Percentiles rank a stretch among this genome's conserved stretches.
phyloP scores from a whole-genome alignment of 768 basidiomycete species.

The Leccinum pellstonianum region DNA sequence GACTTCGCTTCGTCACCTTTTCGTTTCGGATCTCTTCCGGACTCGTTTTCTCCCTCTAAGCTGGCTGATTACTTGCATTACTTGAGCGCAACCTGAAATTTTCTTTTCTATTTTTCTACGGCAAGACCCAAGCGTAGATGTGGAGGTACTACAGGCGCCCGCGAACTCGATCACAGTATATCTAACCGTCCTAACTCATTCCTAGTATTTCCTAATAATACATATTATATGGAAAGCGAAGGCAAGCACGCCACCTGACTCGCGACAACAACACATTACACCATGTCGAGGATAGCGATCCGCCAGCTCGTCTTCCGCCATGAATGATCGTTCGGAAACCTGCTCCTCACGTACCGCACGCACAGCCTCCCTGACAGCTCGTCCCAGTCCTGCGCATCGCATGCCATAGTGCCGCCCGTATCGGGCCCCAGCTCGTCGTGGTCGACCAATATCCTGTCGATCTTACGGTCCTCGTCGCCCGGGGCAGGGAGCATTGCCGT shows the following conservation, averaged over 20 bases:
- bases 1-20: too few relatives aligned
- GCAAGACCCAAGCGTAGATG: not conserved
- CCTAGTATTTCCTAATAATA: not conserved
- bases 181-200: not conserved
- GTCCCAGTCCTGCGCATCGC: constrained; percentile 34
- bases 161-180: not conserved
- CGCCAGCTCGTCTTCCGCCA: constrained; percentile 25
- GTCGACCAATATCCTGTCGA: constrained; percentile 23
- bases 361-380: constrained; percentile 32
- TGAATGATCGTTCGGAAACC: constrained; percentile 23
- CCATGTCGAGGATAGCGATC: constrained; percentile 27
- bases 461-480: constrained; percentile 14
- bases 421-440: constrained; percentile 18
- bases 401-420: constrained; percentile 8
- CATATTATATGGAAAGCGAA: not conserved
- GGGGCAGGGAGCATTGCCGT: constrained; percentile 21
- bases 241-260: not conserved
- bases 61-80: too few relatives aligned
- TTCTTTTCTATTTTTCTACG: not conserved
- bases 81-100: too few relatives aligned
- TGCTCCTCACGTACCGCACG: constrained; percentile 22
- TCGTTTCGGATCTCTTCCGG: too few relatives aligned
- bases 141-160: too few relatives aligned
- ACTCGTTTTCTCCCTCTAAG: too few relatives aligned
- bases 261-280: constrained; percentile 10